Percentiles rank a stretch among this genome's conserved stretches.
These are phyloP conservation scores for Suillus luteus DNA, from an alignment of 768 basidiomycete genomes.

Conservation along the genomic window DNA sequence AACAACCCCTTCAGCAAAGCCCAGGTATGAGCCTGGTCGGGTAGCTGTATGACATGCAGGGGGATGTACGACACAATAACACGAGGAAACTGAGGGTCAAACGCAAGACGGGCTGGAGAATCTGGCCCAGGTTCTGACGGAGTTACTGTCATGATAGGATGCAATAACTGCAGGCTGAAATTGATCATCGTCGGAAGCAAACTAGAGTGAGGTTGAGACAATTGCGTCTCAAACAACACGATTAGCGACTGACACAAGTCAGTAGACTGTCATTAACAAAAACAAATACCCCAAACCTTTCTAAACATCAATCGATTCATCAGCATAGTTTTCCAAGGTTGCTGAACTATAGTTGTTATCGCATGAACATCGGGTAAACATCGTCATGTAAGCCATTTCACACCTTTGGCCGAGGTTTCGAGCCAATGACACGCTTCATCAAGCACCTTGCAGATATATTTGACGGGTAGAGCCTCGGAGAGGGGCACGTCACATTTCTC, in stretches of 20 bases:
- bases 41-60: conserved; percentile 57
- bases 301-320: conserved; percentile 5
- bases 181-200: conserved; percentile 7
- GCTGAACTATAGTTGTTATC: conserved; percentile 1
- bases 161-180: conserved; percentile 2
- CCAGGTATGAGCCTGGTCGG: conserved; percentile 54
- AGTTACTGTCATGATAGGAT: conserved; percentile 40
- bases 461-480: conserved; percentile 61
- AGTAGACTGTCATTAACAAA: background rate
- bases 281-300: conserved; percentile 1
- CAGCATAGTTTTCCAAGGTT: conserved; percentile 4
- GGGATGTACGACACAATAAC: conserved; percentile 68
- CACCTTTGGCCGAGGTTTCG: conserved; percentile 45
- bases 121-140: conserved; percentile 38
- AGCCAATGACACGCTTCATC: conserved; percentile 69
- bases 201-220: conserved; percentile 5
- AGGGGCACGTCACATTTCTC: conserved; percentile 86
- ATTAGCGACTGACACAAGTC: conserved; percentile 4
- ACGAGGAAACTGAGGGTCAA: conserved; percentile 71
- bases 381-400: conserved; percentile 6
- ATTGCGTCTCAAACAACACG: conserved; percentile 6
- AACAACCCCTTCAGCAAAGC: conserved; percentile 48
- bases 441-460: conserved; percentile 52
- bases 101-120: conserved; percentile 55
- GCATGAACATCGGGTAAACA: background rate